Base-by-base conservation (phyloP, 1,284 basidiomycete genomes). In the Cryptococcus hybrid region DNA sequence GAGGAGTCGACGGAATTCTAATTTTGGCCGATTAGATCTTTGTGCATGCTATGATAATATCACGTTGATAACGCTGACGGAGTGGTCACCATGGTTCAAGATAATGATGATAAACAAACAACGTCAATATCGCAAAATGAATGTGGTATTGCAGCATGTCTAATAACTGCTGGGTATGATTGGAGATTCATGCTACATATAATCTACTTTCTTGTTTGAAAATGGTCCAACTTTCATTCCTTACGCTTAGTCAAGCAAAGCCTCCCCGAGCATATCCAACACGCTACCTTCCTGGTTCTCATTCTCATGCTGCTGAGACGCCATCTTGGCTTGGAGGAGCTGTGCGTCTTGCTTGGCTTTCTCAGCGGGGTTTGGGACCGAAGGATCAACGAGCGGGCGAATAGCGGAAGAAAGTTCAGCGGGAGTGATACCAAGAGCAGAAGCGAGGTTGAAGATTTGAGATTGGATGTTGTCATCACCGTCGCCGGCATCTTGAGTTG, bases 381-480 rank as follows among this genome's bases (percentile, higher is more conserved):
- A 71, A 4, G 77, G 77, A 61, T 78, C 75, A 58, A 77, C 65
- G 13, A 75, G 62, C 1, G 76, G 77, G 53, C 77, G 63, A 54
- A 78, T 76, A 9, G 73, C 77, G 15, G 62, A 61, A 39, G 66
- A 69, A 1, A 78, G 63, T 34, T 77, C 75, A 48, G 73, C 75
- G 30, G 75, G 73, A 44, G 70, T 72, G 58, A 77, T 70, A 43
- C 77, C 77, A 42, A 78, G 68, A 12, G 71, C 59, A n/a, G 59
- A 56, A 30, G 77, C 76, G n/a, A 78, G 67, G 36, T 60, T 49
- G 58, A 62, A 67, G 56, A 78, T 74, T 51, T 74, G 74, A 12
- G 66, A 62, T 56, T 78, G 69, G 64, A 78, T 66, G 37, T 73
- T 68, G 8, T 60, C 48, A 38, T 63, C 54, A 15, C 47, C 24